A percentile compares a stretch with the other conserved stretches of the same genome.
Conservation (phyloP, 371 early-diverging fungal genomes). For the Blyttiomyces sp. region DNA sequence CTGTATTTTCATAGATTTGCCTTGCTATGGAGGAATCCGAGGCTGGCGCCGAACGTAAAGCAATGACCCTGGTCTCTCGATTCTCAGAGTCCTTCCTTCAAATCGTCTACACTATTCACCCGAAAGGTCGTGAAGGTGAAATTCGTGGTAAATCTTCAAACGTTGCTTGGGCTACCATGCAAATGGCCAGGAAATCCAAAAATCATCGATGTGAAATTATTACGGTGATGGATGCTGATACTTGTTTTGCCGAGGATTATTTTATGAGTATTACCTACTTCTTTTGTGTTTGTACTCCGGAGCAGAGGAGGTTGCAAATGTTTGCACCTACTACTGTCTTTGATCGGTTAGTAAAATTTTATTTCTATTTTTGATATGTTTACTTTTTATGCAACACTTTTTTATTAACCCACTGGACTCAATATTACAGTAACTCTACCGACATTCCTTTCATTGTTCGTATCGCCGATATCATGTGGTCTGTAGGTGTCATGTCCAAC, state of each 20-base stretch:
- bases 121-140: constrained; percentile 63
- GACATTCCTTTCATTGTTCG: constrained; percentile 73
- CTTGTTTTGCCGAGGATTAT: constrained; percentile 62
- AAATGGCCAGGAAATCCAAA: constrained; percentile 41
- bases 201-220: constrained; percentile 52
- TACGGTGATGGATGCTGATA: constrained; percentile 72
- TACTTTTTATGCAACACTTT: constrained; percentile 46
- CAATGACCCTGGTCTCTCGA: constrained; percentile 44
- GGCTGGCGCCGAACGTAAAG: constrained; percentile 55
- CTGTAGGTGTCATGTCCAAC: constrained; percentile 74
- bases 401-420: too few relatives aligned
- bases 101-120: constrained; percentile 69
- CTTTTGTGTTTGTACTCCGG: constrained; percentile 30
- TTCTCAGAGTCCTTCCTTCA: constrained; percentile 60
- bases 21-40: constrained; percentile 82
- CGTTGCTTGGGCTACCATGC: constrained; percentile 61
- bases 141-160: constrained; percentile 75
- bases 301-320: constrained; percentile 42
- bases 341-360: constrained; percentile 45
- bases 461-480: constrained; percentile 76
- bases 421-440: constrained; percentile 57
- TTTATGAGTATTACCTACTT: constrained; percentile 39
- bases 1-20: constrained; percentile 57
- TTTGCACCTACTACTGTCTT: constrained; percentile 74
- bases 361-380: constrained; percentile 21